Conservation (phyloP, 371 early-diverging fungal species). For the Haplosporangium sp. region DNA sequence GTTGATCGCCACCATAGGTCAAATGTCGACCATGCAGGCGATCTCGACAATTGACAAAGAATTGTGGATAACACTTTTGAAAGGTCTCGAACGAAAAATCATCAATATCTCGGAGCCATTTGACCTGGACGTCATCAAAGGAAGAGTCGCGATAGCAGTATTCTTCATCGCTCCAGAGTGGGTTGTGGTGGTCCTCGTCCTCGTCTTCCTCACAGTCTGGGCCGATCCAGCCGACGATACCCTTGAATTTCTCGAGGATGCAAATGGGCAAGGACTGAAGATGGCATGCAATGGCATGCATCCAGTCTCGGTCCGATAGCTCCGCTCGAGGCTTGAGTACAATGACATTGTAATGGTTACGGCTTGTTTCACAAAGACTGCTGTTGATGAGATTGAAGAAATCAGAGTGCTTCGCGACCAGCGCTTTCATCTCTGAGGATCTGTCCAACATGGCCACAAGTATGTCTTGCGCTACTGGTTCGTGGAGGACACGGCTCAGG, state of each 20-base stretch:
- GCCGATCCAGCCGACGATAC: conserved; percentile 49
- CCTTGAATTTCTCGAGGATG: conserved; percentile 47
- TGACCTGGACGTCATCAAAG: conserved; percentile 60
- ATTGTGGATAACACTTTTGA: conserved; percentile 64
- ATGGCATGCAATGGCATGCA: conserved; percentile 18
- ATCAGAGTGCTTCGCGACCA: conserved; percentile 46
- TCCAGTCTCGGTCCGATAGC: conserved; percentile 40
- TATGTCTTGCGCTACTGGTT: conserved; percentile 35
- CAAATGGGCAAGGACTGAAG: conserved; percentile 16
- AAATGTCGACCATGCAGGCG: conserved; percentile 34
- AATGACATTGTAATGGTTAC: conserved; percentile 19
- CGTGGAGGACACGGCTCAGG: conserved; percentile 22
- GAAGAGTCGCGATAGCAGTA: conserved; percentile 43
- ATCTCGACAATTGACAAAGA: conserved; percentile 60
- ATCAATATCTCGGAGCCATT: conserved; percentile 57
- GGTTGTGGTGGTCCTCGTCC: background rate
- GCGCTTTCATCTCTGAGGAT: conserved; percentile 40
- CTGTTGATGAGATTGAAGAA: conserved; percentile 36
- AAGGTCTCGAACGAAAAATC: conserved; percentile 54
- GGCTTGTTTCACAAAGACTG: conserved; percentile 15
- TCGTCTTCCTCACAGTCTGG: conserved; percentile 24
- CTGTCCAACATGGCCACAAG: conserved; percentile 45
- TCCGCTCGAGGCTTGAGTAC: conserved; percentile 24
- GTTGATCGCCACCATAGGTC: conserved; percentile 37
- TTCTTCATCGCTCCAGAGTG: conserved; percentile 42